Percentiles rank a stretch among this genome's conserved stretches.
phyloP scores from a whole-genome alignment of 805 yeast species.

The Aciculoconidium aculeatum region DNA sequence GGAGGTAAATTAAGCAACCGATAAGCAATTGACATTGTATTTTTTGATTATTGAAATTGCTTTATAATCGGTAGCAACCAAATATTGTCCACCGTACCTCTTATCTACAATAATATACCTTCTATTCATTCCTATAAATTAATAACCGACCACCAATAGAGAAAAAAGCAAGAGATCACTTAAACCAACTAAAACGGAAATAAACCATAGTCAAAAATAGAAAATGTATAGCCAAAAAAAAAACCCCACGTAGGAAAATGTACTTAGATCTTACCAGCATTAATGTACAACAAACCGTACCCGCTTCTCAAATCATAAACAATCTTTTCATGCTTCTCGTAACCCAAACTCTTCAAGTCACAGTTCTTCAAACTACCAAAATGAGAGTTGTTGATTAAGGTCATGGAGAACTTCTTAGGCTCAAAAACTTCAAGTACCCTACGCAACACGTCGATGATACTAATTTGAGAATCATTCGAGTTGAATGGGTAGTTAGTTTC shows the following conservation, averaged over 20 bases:
- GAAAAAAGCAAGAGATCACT: constrained; percentile 9
- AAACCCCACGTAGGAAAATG: background rate
- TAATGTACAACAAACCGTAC: constrained; percentile 66
- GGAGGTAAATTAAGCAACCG: too few species aligned
- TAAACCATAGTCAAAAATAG: background rate
- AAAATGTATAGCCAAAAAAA: constrained; percentile 1
- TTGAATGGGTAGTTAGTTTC: constrained; percentile 73
- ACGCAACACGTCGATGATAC: constrained; percentile 50
- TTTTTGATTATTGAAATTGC: too few species aligned
- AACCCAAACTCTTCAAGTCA: constrained; percentile 35
- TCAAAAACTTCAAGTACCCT: constrained; percentile 59
- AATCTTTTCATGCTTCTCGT: constrained; percentile 59
- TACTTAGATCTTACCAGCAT: constrained; percentile 41
- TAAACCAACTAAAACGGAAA: constrained; percentile 10
- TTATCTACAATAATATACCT: too few species aligned
- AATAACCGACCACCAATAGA: constrained; percentile 13
- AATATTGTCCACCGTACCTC: too few species aligned
- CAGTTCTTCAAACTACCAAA: constrained; percentile 14
- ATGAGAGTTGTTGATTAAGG: constrained; percentile 23
- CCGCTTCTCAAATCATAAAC: constrained; percentile 66
- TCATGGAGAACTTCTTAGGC: constrained; percentile 68
- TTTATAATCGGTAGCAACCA: too few species aligned
- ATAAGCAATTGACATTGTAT: too few species aligned
- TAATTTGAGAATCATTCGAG: constrained; percentile 19
- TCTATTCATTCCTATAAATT: too few species aligned